phyloP scores from a whole-genome alignment of 306 rosid species.

The Prunus persica region Prunus_persica_NCBIv2 NC_034012.1:18587501-18588000 shows the following conservation, averaged over 20 bases:
- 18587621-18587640: neutral
- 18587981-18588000: slow-evolving; percentile 51
- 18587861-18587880: slow-evolving; percentile 52
- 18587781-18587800: too few species aligned
- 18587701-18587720: slow-evolving; percentile 84
- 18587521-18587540: neutral
- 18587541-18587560: neutral
- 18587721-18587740: slow-evolving; percentile 42
- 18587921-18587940: slow-evolving; percentile 85
- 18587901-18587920: slow-evolving; percentile 83
- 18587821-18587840: neutral
- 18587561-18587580: neutral
- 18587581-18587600: neutral
- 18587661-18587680: slow-evolving; percentile 79
- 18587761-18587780: too few species aligned
- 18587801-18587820: slow-evolving; percentile 12
- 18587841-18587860: neutral
- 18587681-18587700: slow-evolving; percentile 92
- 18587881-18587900: slow-evolving; percentile 66
- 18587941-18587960: slow-evolving; percentile 75
- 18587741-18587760: neutral
- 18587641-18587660: neutral
- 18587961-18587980: slow-evolving; percentile 68
- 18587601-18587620: neutral
- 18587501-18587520: neutral